Evolutionary conservation across 2,329 filamentous ascomycete genomes (phyloP), one percentile per base, ranked within the genome.

Genomic region (Keithomyces neogunnii): DNA sequence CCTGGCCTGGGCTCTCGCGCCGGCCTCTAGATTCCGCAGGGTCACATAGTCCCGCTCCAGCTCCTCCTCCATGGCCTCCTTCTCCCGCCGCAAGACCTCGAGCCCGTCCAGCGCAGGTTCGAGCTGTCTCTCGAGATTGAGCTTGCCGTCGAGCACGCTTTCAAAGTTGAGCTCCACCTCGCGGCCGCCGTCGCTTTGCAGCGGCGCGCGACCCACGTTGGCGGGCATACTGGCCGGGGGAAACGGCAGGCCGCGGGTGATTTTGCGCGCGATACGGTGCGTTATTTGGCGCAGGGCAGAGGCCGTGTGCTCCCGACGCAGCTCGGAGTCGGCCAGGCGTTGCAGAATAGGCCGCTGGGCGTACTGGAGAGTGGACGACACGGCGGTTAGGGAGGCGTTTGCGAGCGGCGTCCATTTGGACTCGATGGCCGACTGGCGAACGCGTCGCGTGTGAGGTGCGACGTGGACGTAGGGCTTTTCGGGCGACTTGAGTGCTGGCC

Each of bases 111-210:
- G 67, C 26, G 78, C 69, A 1, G 84, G 81, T 13, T 80, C 82
- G 4, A 88, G 75, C 65, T 78, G 75, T 53, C 69, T 69, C 61
- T 86, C 78, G 30, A 85, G 65, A 7, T 66, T 66, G 51, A 73
- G 68, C 55, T 80, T 80, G n/a, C 76, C 76, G 58, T 83, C 78
- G 7, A 85, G 69, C 11, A 84, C 76, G 58, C 74, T 78, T 62
- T 88, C 84, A 56, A 84, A 84, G 59, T 86, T 77, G 45, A 89
- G 78, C 60, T 85, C 81, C 31, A 74, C 70, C 44, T 77, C 78
- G 47, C 80, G 73, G 13, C 73, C 70, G 6, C 69, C 73, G 28
- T 69, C 64, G 36, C 29, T 60, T 64, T 19, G 60, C 61, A 32
- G 58, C 53, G 47, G 50, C 36, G 33, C 43, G 32, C 49, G 46